Base-by-base conservation (phyloP, 306 rosid species). In the Castanea crenata region DNA sequence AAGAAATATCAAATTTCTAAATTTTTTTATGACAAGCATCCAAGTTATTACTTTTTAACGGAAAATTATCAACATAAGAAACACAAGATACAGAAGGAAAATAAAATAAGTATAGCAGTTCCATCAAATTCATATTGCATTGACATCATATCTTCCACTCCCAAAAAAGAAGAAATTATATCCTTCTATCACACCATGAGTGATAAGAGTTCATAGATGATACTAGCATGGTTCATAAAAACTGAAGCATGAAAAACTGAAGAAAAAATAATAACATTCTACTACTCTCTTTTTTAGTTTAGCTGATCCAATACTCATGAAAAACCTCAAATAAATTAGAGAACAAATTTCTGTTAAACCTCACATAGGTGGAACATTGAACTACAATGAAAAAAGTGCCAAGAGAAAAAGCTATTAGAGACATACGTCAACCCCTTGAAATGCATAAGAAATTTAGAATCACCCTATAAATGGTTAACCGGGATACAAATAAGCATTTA, bases 1-100 rank as follows among this genome's bases (percentile, higher is more conserved):
- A 69, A 72, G 77, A 80, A 44, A 75, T 67, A 83, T 81, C 75
- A 87, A 15, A 7, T 14, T 61, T 69, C 19, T 49, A 64, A 71
- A 62, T 25, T 80, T 41, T 74, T 41, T 59, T 77, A 58, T 41
- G 59, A 72, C 76, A 70, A 78, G 79, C 70, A 72, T 57, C 72
- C 64, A 65, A 49, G 34, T 52, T 52, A 34, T 56, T 59, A 56
- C 74, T 70, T 83, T 71, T 31, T n/a, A 75, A 13, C 32, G 21
- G 41, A 61, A 55, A 2, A 67, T 1, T 35, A 73, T 71, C 44
- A 52, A 56, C 31, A 31, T 18, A 23, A 16, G 69, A 83, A 70
- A 9, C 31, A 71, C 52, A 55, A 78, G 23, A 77, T 74, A 54
- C 15, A 31, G 70, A 84, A 75, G 69, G 67, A 72, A 77, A 65